Evolutionary conservation across 139 green algal species (phyloP).

Genomic region (Yamagishiella unicocca): DNA sequence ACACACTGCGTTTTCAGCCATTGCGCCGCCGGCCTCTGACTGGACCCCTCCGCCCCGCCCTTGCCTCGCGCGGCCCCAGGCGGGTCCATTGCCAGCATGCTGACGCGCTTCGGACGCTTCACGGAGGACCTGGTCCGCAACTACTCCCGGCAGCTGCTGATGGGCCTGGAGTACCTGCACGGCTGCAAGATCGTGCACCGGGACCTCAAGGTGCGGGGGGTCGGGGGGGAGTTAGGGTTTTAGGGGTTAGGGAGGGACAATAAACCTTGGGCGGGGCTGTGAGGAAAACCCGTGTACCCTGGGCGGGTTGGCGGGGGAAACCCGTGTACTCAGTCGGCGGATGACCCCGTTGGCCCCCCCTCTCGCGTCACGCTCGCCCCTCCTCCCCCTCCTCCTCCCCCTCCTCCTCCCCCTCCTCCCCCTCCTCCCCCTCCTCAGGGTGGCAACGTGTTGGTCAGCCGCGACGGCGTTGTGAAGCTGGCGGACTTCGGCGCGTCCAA

Average conservation of each 20-base stretch:
- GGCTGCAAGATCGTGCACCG: constrained; percentile 48
- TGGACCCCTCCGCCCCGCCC: neutral
- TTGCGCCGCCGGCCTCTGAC: too few relatives aligned
- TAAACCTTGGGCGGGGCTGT: too few relatives aligned
- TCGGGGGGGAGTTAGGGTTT: neutral
- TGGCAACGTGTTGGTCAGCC: constrained; percentile 95
- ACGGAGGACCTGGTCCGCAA: constrained; percentile 67
- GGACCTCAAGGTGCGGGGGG: constrained; percentile 46
- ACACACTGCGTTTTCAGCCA: too few relatives aligned
- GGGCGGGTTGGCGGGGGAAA: too few relatives aligned
- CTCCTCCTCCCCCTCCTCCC: neutral
- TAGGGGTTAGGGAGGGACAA: too few relatives aligned
- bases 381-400: neutral
- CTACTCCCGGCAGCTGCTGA: constrained; percentile 87
- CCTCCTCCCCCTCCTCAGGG: constrained; percentile 51
- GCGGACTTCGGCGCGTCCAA: constrained; percentile 94
- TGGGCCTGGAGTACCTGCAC: constrained; percentile 96
- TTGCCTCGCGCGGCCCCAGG: constrained; percentile 61
- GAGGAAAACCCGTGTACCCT: too few relatives aligned
- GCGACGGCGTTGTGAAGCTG: constrained; percentile 93
- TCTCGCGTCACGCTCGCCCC: neutral
- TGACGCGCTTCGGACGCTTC: constrained; percentile 86
- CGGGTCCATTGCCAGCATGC: constrained; percentile 92
- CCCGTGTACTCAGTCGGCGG: too few relatives aligned
- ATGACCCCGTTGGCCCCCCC: too few relatives aligned